Conservation (phyloP, 2,329 filamentous ascomycete species). For the Pseudogymnoascus sp. region DNA sequence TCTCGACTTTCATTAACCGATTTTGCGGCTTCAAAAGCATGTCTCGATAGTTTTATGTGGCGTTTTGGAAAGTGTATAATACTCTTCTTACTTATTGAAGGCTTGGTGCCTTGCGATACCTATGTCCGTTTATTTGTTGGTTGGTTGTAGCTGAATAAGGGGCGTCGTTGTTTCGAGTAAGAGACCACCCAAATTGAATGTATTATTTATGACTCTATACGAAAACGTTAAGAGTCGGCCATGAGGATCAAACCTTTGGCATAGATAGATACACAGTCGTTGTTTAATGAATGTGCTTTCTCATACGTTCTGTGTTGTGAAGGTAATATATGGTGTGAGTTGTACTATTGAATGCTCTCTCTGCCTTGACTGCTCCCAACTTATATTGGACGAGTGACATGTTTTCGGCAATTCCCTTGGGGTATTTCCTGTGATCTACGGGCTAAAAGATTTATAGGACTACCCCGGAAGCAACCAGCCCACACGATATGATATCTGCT, state of each 20-base stretch:
- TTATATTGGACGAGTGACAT: too few species aligned
- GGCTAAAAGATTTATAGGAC: not conserved
- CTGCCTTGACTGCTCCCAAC: too few species aligned
- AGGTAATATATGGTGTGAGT: not conserved
- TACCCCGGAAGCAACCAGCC: not conserved
- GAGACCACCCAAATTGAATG: conserved; percentile 4
- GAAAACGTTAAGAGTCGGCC: not conserved
- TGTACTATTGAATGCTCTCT: not conserved
- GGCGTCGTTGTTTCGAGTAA: conserved; percentile 1
- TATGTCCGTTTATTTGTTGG: conserved; percentile 3
- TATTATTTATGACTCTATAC: conserved; percentile 3
- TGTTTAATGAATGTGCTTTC: not conserved
- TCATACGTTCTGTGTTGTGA: not conserved
- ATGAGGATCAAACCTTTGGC: not conserved
- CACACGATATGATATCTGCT: not conserved
- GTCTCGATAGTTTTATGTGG: not conserved
- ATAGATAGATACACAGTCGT: not conserved
- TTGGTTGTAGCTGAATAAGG: not conserved
- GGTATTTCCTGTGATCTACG: not conserved
- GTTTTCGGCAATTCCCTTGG: not conserved
- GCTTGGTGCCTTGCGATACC: conserved; percentile 2
- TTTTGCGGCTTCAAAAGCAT: conserved; percentile 10
- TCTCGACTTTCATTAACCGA: conserved; percentile 13
- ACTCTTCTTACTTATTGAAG: not conserved
- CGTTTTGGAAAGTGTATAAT: conserved; percentile 7